Evolutionary conservation across 345 rosid species (phyloP).

Genomic region (rapeseed (Brassica napus)): Da-Ae NC_063437.1:20194501-20195000

Average conservation of each 20-base stretch:
- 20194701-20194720: neutral
- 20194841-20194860: neutral
- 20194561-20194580: neutral
- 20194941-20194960: constrained; percentile 4
- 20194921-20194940: neutral
- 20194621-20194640: neutral
- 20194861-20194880: neutral
- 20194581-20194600: neutral
- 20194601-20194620: neutral
- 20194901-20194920: neutral
- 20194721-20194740: neutral
- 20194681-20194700: neutral
- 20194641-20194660: neutral
- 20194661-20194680: neutral
- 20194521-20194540: neutral
- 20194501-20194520: constrained; percentile 10
- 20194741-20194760: neutral
- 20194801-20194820: neutral
- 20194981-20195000: neutral
- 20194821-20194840: neutral
- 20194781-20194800: neutral
- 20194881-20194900: neutral
- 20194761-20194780: neutral
- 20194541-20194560: neutral
- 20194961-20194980: neutral